Base-by-base conservation (phyloP, 176 grass and related monocot genomes). In the Carex cristatella region DNA sequence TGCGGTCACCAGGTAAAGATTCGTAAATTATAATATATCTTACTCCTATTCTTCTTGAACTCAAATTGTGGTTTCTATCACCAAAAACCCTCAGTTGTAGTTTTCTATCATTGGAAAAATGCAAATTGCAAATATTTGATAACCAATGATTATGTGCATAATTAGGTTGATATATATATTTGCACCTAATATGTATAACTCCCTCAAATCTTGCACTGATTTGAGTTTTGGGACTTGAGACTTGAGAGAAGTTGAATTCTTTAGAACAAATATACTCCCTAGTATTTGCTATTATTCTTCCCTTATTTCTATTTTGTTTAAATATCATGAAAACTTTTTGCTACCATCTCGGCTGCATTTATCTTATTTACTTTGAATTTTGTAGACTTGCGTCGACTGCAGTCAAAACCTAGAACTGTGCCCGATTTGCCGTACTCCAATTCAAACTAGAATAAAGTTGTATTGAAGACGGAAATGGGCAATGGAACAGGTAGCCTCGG, bases 361-460 rank as follows among this genome's bases (percentile, higher is more conserved):
- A 51, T 54, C 48, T 14, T 54, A 51, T 76, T 27, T 76, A 30
- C 10, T 30, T 54, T 54, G 23, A 31, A 81, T 31, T 12, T 84
- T 59, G 35, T 74, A 90, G 89, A 90, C 85, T 6, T 90, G 89
- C 40, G 67, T 83, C 6, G 66, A 77, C 2, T 90, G 89, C 54
- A 83, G 89, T 54, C 55, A 68, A 18, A 82, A 37, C 65, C 75
- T 87, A 16, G 12, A 90, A 35, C 73, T 38, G 3, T 90, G 89
- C 69, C 89, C 89, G 7, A 87, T 90, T 42, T 90, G 89, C 32
- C 85, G 85, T 51, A 76, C 51, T 23, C 54, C 33, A 59, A 90
- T 90, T 18, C 72, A 79, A 65, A 87, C 81, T 37, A 71, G 85
- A 74, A 90, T 90, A 84, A 90, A 76, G 74, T 79, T 90, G 59